Percentiles rank a stretch among this genome's conserved stretches.
These are phyloP conservation scores for Backusella psychrophila DNA, from an alignment of 192 early-diverging fungal genomes.

Conservation along the genomic window DNA sequence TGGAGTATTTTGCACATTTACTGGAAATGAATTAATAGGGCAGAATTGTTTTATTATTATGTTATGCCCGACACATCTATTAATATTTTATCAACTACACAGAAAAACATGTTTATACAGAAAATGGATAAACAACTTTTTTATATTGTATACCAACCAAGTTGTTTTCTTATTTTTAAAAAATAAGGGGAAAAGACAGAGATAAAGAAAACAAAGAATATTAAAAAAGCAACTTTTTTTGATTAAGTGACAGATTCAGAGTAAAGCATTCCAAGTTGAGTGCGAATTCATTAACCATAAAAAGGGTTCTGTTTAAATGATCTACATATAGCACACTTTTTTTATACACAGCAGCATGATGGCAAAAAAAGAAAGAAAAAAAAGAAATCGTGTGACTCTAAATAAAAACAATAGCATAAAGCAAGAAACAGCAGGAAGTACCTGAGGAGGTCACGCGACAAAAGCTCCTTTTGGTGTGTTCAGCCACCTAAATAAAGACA, in stretches of 20 bases:
- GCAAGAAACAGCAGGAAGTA: neutral
- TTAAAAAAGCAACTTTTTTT: conserved; percentile 1
- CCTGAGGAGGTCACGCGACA: neutral
- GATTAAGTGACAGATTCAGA: conserved; percentile 1
- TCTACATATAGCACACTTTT: neutral
- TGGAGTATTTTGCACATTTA: neutral
- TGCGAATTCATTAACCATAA: neutral
- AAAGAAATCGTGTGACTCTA: neutral
- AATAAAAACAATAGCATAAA: neutral
- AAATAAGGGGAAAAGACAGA: neutral
- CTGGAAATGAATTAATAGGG: neutral
- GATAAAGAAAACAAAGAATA: conserved; percentile 3
- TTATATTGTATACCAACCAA: neutral
- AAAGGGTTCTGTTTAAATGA: conserved; percentile 4
- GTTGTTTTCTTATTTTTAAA: neutral
- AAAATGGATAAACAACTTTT: neutral
- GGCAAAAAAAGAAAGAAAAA: neutral
- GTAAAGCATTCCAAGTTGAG: neutral
- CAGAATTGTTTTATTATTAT: neutral
- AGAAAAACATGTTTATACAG: conserved; percentile 3
- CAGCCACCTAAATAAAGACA: conserved; percentile 2
- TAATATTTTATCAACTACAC: neutral
- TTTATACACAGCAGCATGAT: neutral
- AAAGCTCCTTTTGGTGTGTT: neutral
- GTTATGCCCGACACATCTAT: neutral